Conservation (phyloP, 176 grass and related monocot species). For the Olyra latifolia region DNA sequence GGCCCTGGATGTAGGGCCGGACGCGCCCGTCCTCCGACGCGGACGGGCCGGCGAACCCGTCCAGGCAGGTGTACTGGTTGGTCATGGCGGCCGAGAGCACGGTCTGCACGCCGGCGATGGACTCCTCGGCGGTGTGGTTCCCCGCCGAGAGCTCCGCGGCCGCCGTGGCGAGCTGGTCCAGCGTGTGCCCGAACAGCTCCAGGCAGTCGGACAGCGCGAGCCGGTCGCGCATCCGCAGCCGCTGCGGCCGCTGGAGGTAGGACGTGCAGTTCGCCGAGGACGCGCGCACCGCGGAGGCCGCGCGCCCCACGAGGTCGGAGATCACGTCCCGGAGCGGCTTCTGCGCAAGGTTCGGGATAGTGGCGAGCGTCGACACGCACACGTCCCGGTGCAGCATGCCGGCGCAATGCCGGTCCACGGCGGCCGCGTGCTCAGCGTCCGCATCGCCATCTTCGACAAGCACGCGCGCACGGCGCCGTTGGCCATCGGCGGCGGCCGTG, state of each 20-base stretch:
- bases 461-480: background rate
- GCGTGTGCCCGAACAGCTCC: constrained; percentile 68
- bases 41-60: constrained; percentile 57
- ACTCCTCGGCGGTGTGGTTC: constrained; percentile 31
- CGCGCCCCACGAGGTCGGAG: constrained; percentile 38
- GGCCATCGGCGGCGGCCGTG: background rate
- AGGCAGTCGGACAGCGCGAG: constrained; percentile 76
- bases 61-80: constrained; percentile 93
- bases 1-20: constrained; percentile 70
- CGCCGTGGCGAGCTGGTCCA: constrained; percentile 53
- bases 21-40: constrained; percentile 53
- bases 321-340: constrained; percentile 58
- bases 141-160: constrained; percentile 31
- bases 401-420: constrained; percentile 61
- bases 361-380: constrained; percentile 57
- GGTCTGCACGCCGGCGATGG: constrained; percentile 56
- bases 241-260: constrained; percentile 41
- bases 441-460: background rate
- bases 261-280: constrained; percentile 59
- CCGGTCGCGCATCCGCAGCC: constrained; percentile 49
- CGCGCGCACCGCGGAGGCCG: constrained; percentile 61
- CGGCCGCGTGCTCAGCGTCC: constrained; percentile 11
- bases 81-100: constrained; percentile 84
- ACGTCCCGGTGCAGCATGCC: constrained; percentile 76
- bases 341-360: constrained; percentile 35